Base-by-base conservation (phyloP, 2,329 filamentous ascomycete species). In the Aspergillus pseudoglaucus region DNA sequence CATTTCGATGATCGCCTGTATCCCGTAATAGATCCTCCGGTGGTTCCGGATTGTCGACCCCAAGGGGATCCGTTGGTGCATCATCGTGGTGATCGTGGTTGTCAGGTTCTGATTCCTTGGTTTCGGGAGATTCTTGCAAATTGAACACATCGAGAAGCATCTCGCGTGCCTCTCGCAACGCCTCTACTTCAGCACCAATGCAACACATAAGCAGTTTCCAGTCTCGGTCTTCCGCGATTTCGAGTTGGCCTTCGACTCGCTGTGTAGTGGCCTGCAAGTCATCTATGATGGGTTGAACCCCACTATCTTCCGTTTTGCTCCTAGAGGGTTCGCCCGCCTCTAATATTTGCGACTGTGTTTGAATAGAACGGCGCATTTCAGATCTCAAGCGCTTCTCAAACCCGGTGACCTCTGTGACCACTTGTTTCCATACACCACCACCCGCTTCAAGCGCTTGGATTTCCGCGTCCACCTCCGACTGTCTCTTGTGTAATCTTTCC, bases 131-230 rank as follows among this genome's bases (percentile, higher is more conserved):
- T 38, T 57, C 47, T 12, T 61, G 48, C 27, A 61, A 49, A 44
- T 61, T 53, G 47, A 73, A 67, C 7, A 62, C 59, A 25, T 58
- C 60, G 30, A 62, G 50, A 30, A 76, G 60, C 50, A 72, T 56
- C 8, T 46, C 51, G 49, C 60, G 61, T 12, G 68, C 73, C 58
- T 72, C 64, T 33, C 60, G 59, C 41, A 76, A 61, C 6, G 82
- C 80, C 53, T 82, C 79, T 2, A 83, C 64, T 59, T 85, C 82
- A 1, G 82, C 79, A 3, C 79, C 79, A 50, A 84, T 79, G 46
- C 80, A 80, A 48, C 77, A 81, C 22, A 83, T 74, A 25, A 85
- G 70, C 17, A 84, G 63, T 46, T 77, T 83, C 82, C 82, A 85
- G 44, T 75, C 71, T 42, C 72, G 73, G 4, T 70, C 67, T 46